Base-by-base conservation (phyloP, 1,284 basidiomycete species). In the Ustilago hordei region DNA sequence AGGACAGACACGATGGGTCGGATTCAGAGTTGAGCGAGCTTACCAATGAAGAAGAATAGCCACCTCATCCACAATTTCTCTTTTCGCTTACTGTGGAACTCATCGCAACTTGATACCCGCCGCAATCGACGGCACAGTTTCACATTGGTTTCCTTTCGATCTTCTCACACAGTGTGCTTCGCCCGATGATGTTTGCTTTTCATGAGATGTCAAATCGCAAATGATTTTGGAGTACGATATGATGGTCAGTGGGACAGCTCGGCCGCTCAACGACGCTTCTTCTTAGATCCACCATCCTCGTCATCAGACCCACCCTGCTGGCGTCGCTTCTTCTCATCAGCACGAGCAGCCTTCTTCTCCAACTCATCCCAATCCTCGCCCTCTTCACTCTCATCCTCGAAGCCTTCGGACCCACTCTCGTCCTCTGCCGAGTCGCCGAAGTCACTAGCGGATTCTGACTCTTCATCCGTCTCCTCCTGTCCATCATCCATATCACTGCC, bases 281-380 rank as follows among this genome's bases (percentile, higher is more conserved):
- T 70, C 56, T 69, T 74, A 17, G 62, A 55, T 23, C 71, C 67
- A 3, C 31, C 17, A 53, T 74, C 72, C 19, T 80, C 79, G n/a
- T 77, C 76, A 47, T 78, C 81, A 52, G 74, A 78, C 8, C 73
- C 75, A 28, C 80, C 80, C 32, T 73, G 66, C 48, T 82, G 77
- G 2, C 69, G 67, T 4, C 81, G 71, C 75, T 81, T 82, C 72
- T 79, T 81, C 43, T 80, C 77, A 52, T 84, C 83, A 11, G 82
- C 83, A 28, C 76, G 55, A 3, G 81, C 81, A 11, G 83, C 84
- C 69, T 96, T 96, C 55, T 91, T 89, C 87, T 98, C 95, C 32
- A 97, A 88, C 84, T 95, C 95, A 84, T 96, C 95, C 95, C 95
- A 98, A 81, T 96, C 95, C 72, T 95, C 94, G 34, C 94, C 83